Evolutionary conservation across 2,329 filamentous ascomycete species (phyloP).

Genomic region (Colletotrichum scovillei): DNA sequence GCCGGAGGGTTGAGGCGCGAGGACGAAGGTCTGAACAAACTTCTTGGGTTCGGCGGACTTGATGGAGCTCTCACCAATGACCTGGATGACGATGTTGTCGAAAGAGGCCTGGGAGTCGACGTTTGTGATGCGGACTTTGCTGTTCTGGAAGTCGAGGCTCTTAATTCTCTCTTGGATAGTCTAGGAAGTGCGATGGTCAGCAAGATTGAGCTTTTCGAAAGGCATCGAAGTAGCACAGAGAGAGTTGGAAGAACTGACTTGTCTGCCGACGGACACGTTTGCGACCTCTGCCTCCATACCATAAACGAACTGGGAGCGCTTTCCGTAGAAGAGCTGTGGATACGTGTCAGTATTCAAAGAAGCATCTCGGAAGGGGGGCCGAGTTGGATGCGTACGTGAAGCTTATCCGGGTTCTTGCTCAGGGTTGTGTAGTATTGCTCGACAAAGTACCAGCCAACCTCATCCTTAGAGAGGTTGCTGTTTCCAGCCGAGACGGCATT

Average conservation of each 20-base stretch:
- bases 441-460: constrained; percentile 99
- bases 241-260: constrained; percentile 66
- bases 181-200: constrained; percentile 54
- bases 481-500: constrained; percentile 47
- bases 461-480: constrained; percentile 79
- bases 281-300: constrained; percentile 91
- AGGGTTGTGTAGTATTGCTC: constrained; percentile 99
- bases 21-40: constrained; percentile 97
- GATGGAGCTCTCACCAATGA: constrained; percentile 98
- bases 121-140: constrained; percentile 98
- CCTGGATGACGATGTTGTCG: constrained; percentile 95
- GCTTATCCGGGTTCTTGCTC: constrained; percentile 92
- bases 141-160: constrained; percentile 92
- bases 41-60: constrained; percentile 91
- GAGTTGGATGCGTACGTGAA: constrained; percentile 70
- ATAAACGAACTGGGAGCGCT: constrained; percentile 93
- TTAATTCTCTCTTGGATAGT: constrained; percentile 95
- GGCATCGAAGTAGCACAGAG: constrained; percentile 1
- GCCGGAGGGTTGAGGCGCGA: constrained; percentile 94
- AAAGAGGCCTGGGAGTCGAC: constrained; percentile 95
- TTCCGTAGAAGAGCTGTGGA: constrained; percentile 88
- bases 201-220: constrained; percentile 11
- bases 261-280: constrained; percentile 86
- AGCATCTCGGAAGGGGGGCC: not conserved
- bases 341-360: constrained; percentile 1